Conservation (phyloP, 2,329 filamentous ascomycete genomes). For the Scedosporium boydii region DNA sequence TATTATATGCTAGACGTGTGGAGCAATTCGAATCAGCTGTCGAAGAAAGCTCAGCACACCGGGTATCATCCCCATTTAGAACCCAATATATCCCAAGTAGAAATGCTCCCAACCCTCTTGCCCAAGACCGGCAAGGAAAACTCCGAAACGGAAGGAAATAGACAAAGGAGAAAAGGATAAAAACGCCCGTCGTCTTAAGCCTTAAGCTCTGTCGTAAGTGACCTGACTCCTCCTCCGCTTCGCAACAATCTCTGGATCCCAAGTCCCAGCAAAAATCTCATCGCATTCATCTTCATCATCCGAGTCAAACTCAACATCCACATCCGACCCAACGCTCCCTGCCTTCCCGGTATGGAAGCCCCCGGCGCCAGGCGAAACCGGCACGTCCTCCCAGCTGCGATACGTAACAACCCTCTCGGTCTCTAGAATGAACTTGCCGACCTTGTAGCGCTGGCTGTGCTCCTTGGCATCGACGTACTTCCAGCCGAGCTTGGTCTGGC, state of each 20-base stretch:
- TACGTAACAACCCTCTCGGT: slow-evolving; percentile 44
- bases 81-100: not conserved
- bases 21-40: not conserved
- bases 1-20: not conserved
- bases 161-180: not conserved
- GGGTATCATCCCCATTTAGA: not conserved
- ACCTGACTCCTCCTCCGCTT: not conserved
- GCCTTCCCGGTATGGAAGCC: slow-evolving; percentile 8
- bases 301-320: slow-evolving; percentile 47
- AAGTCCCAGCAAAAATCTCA: slow-evolving; percentile 52
- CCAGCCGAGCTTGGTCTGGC: slow-evolving; percentile 52
- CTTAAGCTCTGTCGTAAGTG: not conserved
- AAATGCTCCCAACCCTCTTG: not conserved
- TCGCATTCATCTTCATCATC: slow-evolving; percentile 59
- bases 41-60: not conserved
- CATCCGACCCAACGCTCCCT: slow-evolving; percentile 11
- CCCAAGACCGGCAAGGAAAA: not conserved
- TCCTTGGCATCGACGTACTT: slow-evolving; percentile 58
- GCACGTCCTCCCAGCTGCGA: slow-evolving; percentile 42
- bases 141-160: not conserved
- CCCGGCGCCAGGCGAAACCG: slow-evolving; percentile 12
- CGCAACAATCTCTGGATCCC: slow-evolving; percentile 45
- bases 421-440: slow-evolving; percentile 60
- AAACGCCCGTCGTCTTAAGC: not conserved
- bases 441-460: slow-evolving; percentile 52